Evolutionary conservation across 1,284 basidiomycete species (phyloP), one percentile per base, ranked within the genome.

Genomic region (Schizophyllum commune): DNA sequence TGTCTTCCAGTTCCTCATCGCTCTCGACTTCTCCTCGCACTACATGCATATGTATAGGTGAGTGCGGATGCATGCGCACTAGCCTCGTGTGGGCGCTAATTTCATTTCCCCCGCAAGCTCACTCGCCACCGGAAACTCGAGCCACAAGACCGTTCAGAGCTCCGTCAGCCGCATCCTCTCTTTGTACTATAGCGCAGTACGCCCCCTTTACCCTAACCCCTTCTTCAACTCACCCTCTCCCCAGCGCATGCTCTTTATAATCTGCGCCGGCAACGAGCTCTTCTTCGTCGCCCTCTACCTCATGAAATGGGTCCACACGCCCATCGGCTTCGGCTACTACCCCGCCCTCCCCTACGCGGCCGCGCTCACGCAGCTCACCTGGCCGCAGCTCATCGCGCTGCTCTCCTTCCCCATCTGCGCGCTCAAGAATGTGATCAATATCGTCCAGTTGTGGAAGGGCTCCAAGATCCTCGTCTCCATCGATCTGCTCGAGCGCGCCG

Each of bases 11-110:
- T 91, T 91, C 74, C 86, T 99, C 64, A 98, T 99, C 75, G 87
- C 96, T 0, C 86, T 99, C 65, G 97, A 99, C 76, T 99, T 99
- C 74, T 90, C 91, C 66, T 96, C 94, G 69, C 96, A 99, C 75
- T 99, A 98, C 78, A 98, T 99, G 84, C 97, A 99, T 79, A 99
- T 99, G 96, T 98, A 98, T 77, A 96, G 94, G 95, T 95, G 69
- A 63, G 83, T 61, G 32, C 47, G 27, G 27, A 27, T 27, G 27
- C 27, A 5, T 27, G 27, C 27, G 5, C 13, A 52, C 4, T 47
- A 15, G 32, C 19, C 17, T 61, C 52, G 21, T 39, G 9, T 52
- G 39, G 17, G 52, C 55, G 33, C 19, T 52, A 7, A 52, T 60
- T 58, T 70, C 57, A 68, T 61, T 39, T 56, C 57, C 13, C 5